Conservation (phyloP, 208 protist genomes). For the Kentomonas sorsogonicus region DNA sequence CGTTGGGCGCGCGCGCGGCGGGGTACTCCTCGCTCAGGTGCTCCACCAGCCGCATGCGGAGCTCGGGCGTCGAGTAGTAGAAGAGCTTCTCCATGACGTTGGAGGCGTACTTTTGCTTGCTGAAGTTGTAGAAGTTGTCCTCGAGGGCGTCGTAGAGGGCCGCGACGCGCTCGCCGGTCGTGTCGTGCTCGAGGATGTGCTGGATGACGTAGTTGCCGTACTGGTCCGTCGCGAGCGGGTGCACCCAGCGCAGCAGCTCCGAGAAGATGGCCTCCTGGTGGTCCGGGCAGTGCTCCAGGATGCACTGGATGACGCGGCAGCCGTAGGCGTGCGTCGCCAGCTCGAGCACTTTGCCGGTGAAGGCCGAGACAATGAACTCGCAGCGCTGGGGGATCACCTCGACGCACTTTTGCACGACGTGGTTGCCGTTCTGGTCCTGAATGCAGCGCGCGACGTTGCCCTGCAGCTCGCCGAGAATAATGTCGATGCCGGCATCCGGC, state of each 20-base stretch:
- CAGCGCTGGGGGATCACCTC: slow-evolving; percentile 91
- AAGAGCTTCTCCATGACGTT: slow-evolving; percentile 99
- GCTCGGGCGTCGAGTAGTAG: slow-evolving; percentile 53
- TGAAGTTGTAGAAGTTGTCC: slow-evolving; percentile 75
- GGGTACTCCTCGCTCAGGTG: slow-evolving; percentile 67
- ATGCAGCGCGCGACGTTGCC: slow-evolving; percentile 95
- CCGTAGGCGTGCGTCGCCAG: slow-evolving; percentile 98
- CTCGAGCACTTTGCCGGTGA: slow-evolving; percentile 90
- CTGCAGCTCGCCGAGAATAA: slow-evolving; percentile 92
- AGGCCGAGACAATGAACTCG: slow-evolving; percentile 96
- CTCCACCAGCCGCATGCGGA: slow-evolving; percentile 84
- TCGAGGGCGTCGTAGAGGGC: slow-evolving; percentile 64
- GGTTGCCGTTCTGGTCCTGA: slow-evolving; percentile 99
- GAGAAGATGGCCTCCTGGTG: slow-evolving; percentile 89
- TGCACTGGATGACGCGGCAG: slow-evolving; percentile 98
- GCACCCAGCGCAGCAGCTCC: slow-evolving; percentile 88
- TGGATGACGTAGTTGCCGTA: slow-evolving; percentile 99
- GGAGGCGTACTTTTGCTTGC: slow-evolving; percentile 97
- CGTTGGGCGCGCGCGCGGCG: slow-evolving; percentile 21
- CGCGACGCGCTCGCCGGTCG: slow-evolving; percentile 76
- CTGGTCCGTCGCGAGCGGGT: slow-evolving; percentile 92
- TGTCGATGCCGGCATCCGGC: slow-evolving; percentile 67
- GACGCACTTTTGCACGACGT: slow-evolving; percentile 99
- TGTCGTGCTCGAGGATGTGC: slow-evolving; percentile 95
- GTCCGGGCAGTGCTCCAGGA: slow-evolving; percentile 93